These are phyloP conservation scores for Begonia peltatifolia DNA, from an alignment of 306 rosid species.

Conservation along the genomic window DNA sequence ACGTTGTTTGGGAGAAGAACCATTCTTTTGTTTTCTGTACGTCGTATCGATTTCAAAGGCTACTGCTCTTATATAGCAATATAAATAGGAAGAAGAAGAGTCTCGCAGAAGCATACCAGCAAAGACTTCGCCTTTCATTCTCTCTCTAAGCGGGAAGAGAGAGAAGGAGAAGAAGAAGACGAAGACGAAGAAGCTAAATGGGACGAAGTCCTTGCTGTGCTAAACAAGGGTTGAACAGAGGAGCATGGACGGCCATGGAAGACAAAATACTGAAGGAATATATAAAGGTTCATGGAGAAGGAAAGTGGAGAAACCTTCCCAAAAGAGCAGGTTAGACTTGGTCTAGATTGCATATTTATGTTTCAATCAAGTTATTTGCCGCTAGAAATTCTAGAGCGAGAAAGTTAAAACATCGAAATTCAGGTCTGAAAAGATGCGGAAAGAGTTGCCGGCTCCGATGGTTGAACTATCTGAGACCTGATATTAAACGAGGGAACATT, in stretches of 20 bases:
- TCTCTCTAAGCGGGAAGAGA: slow-evolving; percentile 1
- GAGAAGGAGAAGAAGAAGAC: neutral
- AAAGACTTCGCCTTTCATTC: no score
- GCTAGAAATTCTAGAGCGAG: no score
- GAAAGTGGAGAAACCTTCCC: slow-evolving; percentile 39
- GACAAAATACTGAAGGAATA: slow-evolving; percentile 20
- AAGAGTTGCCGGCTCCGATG: slow-evolving; percentile 36
- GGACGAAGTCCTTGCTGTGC: slow-evolving; percentile 37
- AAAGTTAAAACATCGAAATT: neutral
- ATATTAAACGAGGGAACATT: slow-evolving; percentile 38
- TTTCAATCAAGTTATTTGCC: no score
- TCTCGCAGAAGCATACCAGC: no score
- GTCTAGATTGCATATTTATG: no score
- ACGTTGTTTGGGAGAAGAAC: no score
- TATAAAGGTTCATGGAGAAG: slow-evolving; percentile 26
- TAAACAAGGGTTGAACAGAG: slow-evolving; percentile 26
- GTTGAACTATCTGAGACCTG: slow-evolving; percentile 34
- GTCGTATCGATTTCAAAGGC: no score
- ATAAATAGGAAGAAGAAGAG: no score
- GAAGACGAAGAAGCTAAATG: slow-evolving; percentile 6
- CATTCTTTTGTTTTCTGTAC: no score
- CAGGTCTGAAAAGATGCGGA: slow-evolving; percentile 34
- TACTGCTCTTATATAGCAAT: no score
- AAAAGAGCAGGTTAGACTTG: slow-evolving; percentile 24
- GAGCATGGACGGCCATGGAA: slow-evolving; percentile 37